Evolutionary conservation across 345 rosid species (phyloP).

Genomic region (Hibiscus mutabilis): DNA sequence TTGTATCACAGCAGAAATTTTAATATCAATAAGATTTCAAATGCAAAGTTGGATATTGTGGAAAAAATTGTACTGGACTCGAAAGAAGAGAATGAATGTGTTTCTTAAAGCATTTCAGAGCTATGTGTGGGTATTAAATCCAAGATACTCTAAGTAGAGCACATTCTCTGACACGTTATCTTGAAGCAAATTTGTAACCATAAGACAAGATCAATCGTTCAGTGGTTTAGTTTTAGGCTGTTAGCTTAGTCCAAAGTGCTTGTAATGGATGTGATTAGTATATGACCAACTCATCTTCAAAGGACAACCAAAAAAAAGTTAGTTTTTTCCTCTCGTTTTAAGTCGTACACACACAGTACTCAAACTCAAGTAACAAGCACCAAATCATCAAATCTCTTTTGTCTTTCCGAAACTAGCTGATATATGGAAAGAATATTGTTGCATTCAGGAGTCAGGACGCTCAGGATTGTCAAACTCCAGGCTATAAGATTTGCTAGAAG

Average conservation of each 20-base stretch:
- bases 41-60: background rate
- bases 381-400: constrained; percentile 45
- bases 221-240: background rate
- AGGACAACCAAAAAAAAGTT: background rate
- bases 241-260: background rate
- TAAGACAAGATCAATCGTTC: background rate
- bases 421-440: constrained; percentile 79
- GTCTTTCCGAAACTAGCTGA: constrained; percentile 84
- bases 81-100: background rate
- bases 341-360: background rate
- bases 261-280: background rate
- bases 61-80: background rate
- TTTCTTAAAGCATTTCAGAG: background rate
- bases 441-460: constrained; percentile 98
- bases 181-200: background rate
- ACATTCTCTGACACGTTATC: background rate
- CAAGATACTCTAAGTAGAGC: background rate
- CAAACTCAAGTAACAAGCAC: constrained; percentile 25
- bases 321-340: background rate
- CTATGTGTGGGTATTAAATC: background rate
- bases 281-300: background rate
- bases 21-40: background rate
- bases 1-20: background rate
- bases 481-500: constrained; percentile 35
- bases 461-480: constrained; percentile 87